Evolutionary conservation across 371 early-diverging fungal genomes (phyloP).

Genomic region (Catenaria anguillulae): DNA sequence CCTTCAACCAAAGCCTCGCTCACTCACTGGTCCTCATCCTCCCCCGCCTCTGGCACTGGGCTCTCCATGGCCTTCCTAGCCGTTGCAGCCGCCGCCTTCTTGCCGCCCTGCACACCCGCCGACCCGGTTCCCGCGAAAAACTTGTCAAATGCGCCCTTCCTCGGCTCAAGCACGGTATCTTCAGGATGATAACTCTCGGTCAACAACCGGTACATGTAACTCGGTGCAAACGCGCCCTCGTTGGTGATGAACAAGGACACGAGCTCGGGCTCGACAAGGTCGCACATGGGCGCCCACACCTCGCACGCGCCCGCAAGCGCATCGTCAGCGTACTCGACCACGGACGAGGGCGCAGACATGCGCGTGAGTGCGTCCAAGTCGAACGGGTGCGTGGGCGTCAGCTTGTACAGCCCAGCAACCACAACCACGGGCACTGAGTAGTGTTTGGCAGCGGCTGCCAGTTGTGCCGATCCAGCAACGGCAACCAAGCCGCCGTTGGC

Average conservation of each 20-base stretch:
- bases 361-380: constrained; percentile 70
- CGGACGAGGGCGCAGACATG: constrained; percentile 58
- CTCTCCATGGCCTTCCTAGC: too few species aligned
- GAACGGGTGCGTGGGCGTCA: constrained; percentile 75
- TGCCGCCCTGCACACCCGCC: too few species aligned
- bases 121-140: background rate
- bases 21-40: too few species aligned
- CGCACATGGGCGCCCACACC: constrained; percentile 69
- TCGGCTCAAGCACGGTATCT: constrained; percentile 14
- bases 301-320: constrained; percentile 27
- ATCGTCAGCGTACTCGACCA: constrained; percentile 57
- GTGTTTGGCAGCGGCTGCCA: constrained; percentile 83
- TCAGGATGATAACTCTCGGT: constrained; percentile 54
- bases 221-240: constrained; percentile 61
- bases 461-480: constrained; percentile 57
- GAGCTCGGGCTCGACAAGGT: constrained; percentile 76
- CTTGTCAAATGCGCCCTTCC: background rate
- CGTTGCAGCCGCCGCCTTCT: too few species aligned
- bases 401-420: constrained; percentile 65
- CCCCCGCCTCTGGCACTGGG: too few species aligned
- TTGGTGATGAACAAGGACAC: constrained; percentile 83
- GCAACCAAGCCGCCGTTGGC: constrained; percentile 88
- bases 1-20: too few species aligned
- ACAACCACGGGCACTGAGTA: constrained; percentile 80
- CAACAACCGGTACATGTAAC: constrained; percentile 58